phyloP scores from a whole-genome alignment of 768 basidiomycete genomes.

The Lanmaoa pseudosensibilis region DNA sequence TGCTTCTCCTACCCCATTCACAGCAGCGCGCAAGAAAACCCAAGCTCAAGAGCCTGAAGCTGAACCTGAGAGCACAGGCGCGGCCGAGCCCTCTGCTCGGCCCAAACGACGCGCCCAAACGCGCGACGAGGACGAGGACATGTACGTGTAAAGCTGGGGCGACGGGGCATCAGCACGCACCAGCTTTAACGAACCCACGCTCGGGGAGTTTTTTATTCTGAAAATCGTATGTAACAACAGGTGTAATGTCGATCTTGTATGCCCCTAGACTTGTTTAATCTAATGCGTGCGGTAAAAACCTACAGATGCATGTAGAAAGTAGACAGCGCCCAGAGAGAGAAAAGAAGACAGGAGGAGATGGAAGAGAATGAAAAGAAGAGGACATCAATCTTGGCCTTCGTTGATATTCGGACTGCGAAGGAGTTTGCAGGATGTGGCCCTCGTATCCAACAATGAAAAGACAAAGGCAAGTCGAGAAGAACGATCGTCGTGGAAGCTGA shows the following conservation, averaged over 20 bases:
- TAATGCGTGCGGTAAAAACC: too few species aligned
- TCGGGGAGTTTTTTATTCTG: not conserved
- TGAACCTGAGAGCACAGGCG: constrained; percentile 1
- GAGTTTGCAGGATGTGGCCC: too few species aligned
- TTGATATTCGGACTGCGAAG: too few species aligned
- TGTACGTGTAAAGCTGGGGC: constrained; percentile 21
- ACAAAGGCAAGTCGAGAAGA: too few species aligned
- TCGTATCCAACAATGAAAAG: too few species aligned
- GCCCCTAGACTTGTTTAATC: too few species aligned
- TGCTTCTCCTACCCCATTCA: not conserved
- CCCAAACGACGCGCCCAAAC: constrained; percentile 8
- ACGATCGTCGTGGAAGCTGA: too few species aligned
- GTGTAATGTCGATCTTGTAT: constrained; percentile 7
- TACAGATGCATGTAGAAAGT: too few species aligned
- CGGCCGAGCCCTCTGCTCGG: constrained; percentile 1
- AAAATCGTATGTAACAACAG: constrained; percentile 9
- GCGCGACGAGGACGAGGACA: constrained; percentile 22
- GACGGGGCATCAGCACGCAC: not conserved
- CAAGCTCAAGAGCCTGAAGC: constrained; percentile 21
- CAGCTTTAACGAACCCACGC: not conserved
- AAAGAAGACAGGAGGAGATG: too few species aligned
- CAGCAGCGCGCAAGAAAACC: constrained; percentile 34
- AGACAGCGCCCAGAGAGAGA: too few species aligned
- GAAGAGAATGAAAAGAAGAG: too few species aligned
- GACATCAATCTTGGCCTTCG: too few species aligned